Base-by-base conservation (phyloP, 345 rosid genomes). In the Aurinia saxatilis region DNA sequence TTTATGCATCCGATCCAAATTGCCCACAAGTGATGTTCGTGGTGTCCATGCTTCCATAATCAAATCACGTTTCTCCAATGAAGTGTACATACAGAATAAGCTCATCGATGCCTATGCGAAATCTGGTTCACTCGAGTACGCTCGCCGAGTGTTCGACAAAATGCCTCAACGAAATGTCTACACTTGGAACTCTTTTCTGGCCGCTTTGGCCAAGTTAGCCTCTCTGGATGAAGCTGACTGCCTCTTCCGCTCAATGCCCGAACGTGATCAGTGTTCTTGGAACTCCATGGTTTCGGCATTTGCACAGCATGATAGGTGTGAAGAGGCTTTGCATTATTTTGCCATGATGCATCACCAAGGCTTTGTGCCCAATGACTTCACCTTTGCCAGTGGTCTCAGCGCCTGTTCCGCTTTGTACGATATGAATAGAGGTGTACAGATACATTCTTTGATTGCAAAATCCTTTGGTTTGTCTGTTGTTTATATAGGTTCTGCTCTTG, bases 181-280 rank as follows among this genome's bases (percentile, higher is more conserved):
- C 71, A 71, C 85, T n/a, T 86, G 90, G 90, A 91, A 91, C 58
- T 64, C 88, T 34, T 41, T 83, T 35, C 34, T 84, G 14, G 68
- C 83, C 7, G 85, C 68, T 35, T 62, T 82, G 9, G 50, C 79
- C 65, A 88, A 82, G 62, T 68, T 45, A 12, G 87, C 82, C 4
- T 73, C 71, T 38, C 17, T 88, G n/a, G 72, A 84, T 56, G 92
- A 88, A 68, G 96, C 85, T 30, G 73, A 46, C 2, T 37, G 33
- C 45, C 4, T 78, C 8, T 88, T 91, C 7, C 10, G 44, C 31
- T 79, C 73, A 3, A 83, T 86, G 84, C 82, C 79, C 1, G 72
- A 79, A 42, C 84, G 72, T 0, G 96, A 91, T 37, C 88, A 82
- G 71, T 88, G 95, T 78, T 78, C 98, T 0, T 84, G 96, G 96